Base-by-base conservation (phyloP, 106 monocot species). In the Dactylorhiza incarnata region DNA sequence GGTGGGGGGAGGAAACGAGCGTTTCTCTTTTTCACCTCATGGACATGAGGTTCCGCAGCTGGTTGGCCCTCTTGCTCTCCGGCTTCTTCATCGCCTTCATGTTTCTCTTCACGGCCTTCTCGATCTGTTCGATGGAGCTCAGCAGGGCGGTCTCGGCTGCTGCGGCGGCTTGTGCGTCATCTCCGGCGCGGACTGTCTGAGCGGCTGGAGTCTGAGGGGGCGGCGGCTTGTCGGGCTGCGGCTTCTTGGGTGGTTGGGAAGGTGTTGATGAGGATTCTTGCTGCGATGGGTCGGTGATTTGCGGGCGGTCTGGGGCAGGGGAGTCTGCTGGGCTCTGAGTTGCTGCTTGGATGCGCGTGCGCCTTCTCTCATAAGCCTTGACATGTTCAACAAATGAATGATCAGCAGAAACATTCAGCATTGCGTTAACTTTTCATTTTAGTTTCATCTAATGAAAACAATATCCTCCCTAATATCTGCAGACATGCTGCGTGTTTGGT, bases 51-150 rank as follows among this genome's bases (percentile, higher is more conserved):
- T 73, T 83, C 25, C 65, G 79, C 76, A 26, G 51, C 70, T 48
- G 74, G 12, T 77, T 73, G 10, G 50, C 74, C 81, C 80, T 83
- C 58, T 72, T 75, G 22, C 70, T 70, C 22, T 55, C 83, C 24
- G 69, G 73, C 68, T 76, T 78, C 44, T 58, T 58, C 20, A 66
- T 46, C 69, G 12, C 70, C 51, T 51, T 70, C 83, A 83, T 17
- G 37, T 85, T 85, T 25, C 55, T 61, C 73, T 29, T 74, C 22
- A 85, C 83, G n/a, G 80, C 74, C 83, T 61, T 85, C 69, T 85
- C 83, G 5, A 89, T 81, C 56, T 89, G 78, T 16, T 81, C 85
- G 53, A 89, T 83, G 2, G 85, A 85, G 59, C 43, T 81, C 72
- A 72, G 17, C 5, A 72, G 72, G 11, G 20, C 2, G 22, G 48